These are phyloP conservation scores for Akanthomyces muscarius DNA, from an alignment of 2,329 filamentous ascomycete genomes.

Conservation along the genomic window DNA sequence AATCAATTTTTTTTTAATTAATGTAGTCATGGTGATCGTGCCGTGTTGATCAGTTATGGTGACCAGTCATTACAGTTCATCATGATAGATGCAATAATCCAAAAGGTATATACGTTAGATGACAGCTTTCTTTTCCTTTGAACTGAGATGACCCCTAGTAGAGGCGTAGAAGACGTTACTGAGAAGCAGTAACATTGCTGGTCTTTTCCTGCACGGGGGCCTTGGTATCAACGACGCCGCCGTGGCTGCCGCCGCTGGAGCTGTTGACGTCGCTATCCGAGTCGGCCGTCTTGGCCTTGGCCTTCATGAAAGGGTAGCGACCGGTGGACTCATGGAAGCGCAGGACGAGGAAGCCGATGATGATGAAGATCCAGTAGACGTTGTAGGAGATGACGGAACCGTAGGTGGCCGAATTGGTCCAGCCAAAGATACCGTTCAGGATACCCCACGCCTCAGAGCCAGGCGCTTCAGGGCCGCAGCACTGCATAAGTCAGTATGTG, in stretches of 20 bases:
- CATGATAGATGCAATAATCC: background rate
- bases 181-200: slow-evolving; percentile 14
- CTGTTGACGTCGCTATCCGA: slow-evolving; percentile 21
- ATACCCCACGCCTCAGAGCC: slow-evolving; percentile 80
- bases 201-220: slow-evolving; percentile 27
- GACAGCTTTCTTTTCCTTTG: background rate
- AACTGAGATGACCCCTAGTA: background rate
- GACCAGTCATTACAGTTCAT: background rate
- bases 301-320: slow-evolving; percentile 43
- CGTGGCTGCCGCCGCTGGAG: slow-evolving; percentile 26
- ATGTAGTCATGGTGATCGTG: too few species aligned
- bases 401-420: slow-evolving; percentile 84
- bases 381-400: slow-evolving; percentile 86
- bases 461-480: slow-evolving; percentile 69
- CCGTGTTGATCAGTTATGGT: too few species aligned
- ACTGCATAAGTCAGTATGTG: slow-evolving; percentile 43
- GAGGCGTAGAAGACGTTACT: background rate
- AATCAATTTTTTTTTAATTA: too few species aligned
- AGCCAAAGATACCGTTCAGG: slow-evolving; percentile 81
- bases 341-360: slow-evolving; percentile 63
- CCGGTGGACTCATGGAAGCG: slow-evolving; percentile 61
- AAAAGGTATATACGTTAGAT: slow-evolving; percentile 8
- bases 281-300: slow-evolving; percentile 23
- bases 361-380: slow-evolving; percentile 77
- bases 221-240: slow-evolving; percentile 24